phyloP scores from a whole-genome alignment of 768 basidiomycete species.

The Boletus huronensis region DNA sequence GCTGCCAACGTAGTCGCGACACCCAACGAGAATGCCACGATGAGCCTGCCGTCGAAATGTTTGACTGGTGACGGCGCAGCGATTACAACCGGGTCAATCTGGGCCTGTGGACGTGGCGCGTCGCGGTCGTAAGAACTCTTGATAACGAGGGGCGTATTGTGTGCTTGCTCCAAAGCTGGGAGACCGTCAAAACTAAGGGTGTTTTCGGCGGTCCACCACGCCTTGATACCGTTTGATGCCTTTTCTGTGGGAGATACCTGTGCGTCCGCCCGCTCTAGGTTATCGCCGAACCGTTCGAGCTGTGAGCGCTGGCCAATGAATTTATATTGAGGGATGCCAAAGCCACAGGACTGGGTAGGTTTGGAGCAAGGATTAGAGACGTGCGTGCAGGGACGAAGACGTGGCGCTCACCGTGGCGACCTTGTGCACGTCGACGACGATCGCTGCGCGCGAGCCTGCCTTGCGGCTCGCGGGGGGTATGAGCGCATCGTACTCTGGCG shows the following conservation, averaged over 20 bases:
- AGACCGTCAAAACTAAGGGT: slow-evolving; percentile 53
- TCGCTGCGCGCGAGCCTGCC: slow-evolving; percentile 57
- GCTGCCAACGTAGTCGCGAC: slow-evolving; percentile 16
- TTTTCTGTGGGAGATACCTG: slow-evolving; percentile 14
- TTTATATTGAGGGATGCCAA: slow-evolving; percentile 56
- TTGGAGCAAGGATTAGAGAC: neutral
- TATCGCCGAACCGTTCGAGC: slow-evolving; percentile 44
- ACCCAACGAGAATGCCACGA: slow-evolving; percentile 32
- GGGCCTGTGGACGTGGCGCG: neutral
- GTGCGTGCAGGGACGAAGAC: neutral
- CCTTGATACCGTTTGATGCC: slow-evolving; percentile 44
- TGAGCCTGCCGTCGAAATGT: slow-evolving; percentile 6
- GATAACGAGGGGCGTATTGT: slow-evolving; percentile 9
- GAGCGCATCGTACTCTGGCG: slow-evolving; percentile 53
- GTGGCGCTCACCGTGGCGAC: slow-evolving; percentile 42
- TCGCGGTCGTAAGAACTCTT: slow-evolving; percentile 24
- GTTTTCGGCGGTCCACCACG: slow-evolving; percentile 55
- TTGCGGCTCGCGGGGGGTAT: slow-evolving; percentile 45
- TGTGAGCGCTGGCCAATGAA: slow-evolving; percentile 54
- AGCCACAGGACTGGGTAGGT: slow-evolving; percentile 61
- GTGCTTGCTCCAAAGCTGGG: slow-evolving; percentile 41
- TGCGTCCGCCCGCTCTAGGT: slow-evolving; percentile 43
- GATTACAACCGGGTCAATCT: neutral
- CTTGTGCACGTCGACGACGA: slow-evolving; percentile 59
- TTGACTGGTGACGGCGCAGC: neutral